Evolutionary conservation across 495 filamentous ascomycete genomes (phyloP), one percentile per base, ranked within the genome.

Genomic region (Trypethelium eluteriae): DNA sequence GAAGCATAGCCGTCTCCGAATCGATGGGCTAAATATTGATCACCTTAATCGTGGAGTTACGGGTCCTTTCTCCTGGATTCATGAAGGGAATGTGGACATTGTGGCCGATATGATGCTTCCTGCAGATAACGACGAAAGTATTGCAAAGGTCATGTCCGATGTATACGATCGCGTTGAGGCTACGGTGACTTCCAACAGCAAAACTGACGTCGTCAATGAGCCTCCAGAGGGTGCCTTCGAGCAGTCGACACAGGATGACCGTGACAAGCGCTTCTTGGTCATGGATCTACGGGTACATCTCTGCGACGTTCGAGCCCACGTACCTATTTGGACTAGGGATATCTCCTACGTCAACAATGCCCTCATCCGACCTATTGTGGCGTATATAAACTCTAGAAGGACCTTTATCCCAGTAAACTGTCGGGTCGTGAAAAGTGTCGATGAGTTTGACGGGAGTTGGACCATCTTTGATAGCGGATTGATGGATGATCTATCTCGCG

Each of bases 1-100:
- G 79, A 97, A 96, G 73, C 90, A 94, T 65, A 94, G 86, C 71
- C 83, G 94, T 62, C 82, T 96, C 38, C 85, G 94, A 16, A 94
- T 98, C 68, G 94, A 97, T 72, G 92, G 90, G 9, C 82, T 98
- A 4, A 95, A 89, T 72, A 96, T 98, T 64, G 93, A 97, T 72
- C 94, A 98, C 75, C 81, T 98, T 2, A 98, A 98, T 72, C 88
- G 92, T 41, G 93, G 94, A 39, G 89, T 96, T 4, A 86, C 94
- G 68, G 95, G 94, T 0, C 94, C 93, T 0, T 98, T 98, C 74
- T 93, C 91, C 0, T 98, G 94, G 94, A 98, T 98, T 47, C 87
- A 93, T 71, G 89, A 96, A 76, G 94, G 94, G 7, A 93, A 90
- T 63, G 94, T 98, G 47, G 95, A 98, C 74, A 96, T 98, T 64